Conservation (phyloP, 768 basidiomycete species). For the Rhodotorula kratochvilovae region DNA sequence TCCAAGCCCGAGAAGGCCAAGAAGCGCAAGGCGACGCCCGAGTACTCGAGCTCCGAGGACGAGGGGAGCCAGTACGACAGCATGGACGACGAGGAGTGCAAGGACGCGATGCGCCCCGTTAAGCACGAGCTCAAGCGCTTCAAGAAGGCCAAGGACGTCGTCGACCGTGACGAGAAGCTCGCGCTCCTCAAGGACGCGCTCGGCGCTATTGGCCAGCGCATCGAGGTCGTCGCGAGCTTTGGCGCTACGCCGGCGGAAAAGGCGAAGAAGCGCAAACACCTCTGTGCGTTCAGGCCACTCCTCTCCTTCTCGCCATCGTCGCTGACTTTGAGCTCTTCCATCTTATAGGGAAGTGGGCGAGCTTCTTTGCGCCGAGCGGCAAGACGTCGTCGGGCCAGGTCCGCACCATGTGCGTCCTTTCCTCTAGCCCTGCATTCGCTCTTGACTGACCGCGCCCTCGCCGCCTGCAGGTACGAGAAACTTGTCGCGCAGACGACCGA, state of each 20-base stretch:
- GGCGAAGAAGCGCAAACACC: constrained; percentile 39
- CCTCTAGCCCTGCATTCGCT: neutral
- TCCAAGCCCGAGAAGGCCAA: constrained; percentile 55
- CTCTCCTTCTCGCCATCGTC: neutral
- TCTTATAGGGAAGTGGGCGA: constrained; percentile 36
- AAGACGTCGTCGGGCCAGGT: constrained; percentile 19
- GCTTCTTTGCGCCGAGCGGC: constrained; percentile 27
- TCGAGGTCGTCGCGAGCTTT: constrained; percentile 61
- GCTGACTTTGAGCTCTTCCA: neutral
- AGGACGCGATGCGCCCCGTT: constrained; percentile 91
- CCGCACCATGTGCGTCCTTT: constrained; percentile 18
- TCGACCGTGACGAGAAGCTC: constrained; percentile 93
- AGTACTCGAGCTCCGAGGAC: constrained; percentile 89
- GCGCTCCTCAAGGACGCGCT: constrained; percentile 91
- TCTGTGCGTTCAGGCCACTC: constrained; percentile 28
- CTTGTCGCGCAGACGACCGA: constrained; percentile 5
- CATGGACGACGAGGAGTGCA: constrained; percentile 52
- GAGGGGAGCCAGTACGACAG: constrained; percentile 64
- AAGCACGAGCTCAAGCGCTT: constrained; percentile 97
- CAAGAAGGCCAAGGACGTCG: constrained; percentile 84
- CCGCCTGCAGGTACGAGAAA: constrained; percentile 6
- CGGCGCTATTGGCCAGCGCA: constrained; percentile 84
- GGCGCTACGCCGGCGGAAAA: constrained; percentile 9
- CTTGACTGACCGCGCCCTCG: neutral
- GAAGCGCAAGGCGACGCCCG: constrained; percentile 90